Evolutionary conservation across 345 rosid genomes (phyloP), one percentile per base, ranked within the genome.

Genomic region (Hevea brasiliensis): DNA sequence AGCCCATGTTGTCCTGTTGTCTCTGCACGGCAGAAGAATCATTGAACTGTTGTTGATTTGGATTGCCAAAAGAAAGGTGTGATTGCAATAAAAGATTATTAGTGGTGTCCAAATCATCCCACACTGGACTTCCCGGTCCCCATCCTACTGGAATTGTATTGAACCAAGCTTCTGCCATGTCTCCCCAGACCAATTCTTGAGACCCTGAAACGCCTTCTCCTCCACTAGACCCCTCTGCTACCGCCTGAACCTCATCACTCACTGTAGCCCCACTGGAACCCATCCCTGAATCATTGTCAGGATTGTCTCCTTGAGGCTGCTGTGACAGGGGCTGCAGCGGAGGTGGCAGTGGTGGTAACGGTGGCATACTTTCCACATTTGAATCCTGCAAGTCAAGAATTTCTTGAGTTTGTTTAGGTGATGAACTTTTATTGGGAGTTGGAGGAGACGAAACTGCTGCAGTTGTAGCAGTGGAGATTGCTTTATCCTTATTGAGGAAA

Each of bases 41-140:
- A 44, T 4, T 32, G 37, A 32, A 32, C 37, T 32, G 37, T 32
- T 44, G 85, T 35, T 82, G 86, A 41, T 77, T 85, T n/a, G 56
- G 73, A 67, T 75, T 70, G 54, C 72, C 75, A 58, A 83, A 87
- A 14, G 88, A 87, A 57, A 88, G 84, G 17, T 84, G 83, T 57
- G 90, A 83, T 57, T 79, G 87, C 35, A 84, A 41, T 10, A 85
- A 74, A 45, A 87, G 81, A 76, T 80, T 84, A 79, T 81, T 83
- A 44, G 71, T 68, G 23, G 84, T 66, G 70, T 94, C 97, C 73
- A 95, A 74, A 76, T 94, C 94, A 80, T 94, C 98, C 98, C 98
- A 92, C 1, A 92, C 92, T 35, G 98, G 83, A 76, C 96, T 91
- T 15, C 88, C 97, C 15, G 97, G 97, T 57, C 94, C 96, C 97